phyloP scores from a whole-genome alignment of 306 rosid genomes.

The Fragaria ananassa region DNA sequence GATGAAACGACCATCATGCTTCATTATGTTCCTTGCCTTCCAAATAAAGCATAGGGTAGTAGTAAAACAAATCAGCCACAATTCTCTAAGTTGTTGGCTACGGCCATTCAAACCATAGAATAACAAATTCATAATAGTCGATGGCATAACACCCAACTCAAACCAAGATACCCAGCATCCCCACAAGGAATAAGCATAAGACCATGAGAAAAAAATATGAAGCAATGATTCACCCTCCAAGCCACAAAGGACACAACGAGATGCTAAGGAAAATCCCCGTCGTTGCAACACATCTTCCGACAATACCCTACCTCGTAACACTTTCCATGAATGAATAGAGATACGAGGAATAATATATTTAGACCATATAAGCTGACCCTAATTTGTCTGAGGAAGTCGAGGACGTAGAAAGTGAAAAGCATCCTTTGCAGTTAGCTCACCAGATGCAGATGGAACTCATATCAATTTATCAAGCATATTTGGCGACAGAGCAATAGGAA shows the following conservation, averaged over 20 bases:
- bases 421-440: too few relatives aligned
- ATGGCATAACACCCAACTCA: not conserved
- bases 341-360: too few relatives aligned
- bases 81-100: not conserved
- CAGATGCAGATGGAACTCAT: too few relatives aligned
- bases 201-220: not conserved
- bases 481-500: too few relatives aligned
- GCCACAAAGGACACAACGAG: not conserved
- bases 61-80: not conserved
- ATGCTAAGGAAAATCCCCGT: not conserved
- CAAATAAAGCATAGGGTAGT: not conserved
- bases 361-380: too few relatives aligned
- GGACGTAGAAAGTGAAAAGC: too few relatives aligned
- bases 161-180: not conserved
- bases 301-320: too few relatives aligned
- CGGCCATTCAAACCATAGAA: not conserved
- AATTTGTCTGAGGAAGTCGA: too few relatives aligned
- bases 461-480: too few relatives aligned
- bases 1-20: too few relatives aligned
- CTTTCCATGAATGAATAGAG: too few relatives aligned
- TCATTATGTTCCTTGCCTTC: not conserved
- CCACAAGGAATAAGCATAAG: not conserved
- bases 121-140: not conserved
- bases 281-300: too few relatives aligned
- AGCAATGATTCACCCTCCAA: not conserved